phyloP scores from a whole-genome alignment of 768 basidiomycete species.

The Lactifluus hygrophoroides region DNA sequence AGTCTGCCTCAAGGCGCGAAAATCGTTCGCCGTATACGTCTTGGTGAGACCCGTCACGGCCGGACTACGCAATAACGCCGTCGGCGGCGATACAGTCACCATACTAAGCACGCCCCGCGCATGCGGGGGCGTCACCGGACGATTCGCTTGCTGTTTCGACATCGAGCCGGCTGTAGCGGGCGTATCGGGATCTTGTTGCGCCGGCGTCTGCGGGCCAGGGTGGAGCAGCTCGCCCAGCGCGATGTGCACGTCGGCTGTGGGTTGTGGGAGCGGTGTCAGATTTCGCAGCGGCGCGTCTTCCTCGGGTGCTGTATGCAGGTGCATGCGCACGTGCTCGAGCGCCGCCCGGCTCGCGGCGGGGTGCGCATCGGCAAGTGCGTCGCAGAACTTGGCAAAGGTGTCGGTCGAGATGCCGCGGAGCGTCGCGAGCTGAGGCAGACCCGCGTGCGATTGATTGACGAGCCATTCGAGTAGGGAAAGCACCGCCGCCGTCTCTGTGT shows the following conservation, averaged over 20 bases:
- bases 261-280: neutral
- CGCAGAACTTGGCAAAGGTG: conserved; percentile 40
- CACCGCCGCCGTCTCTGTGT: conserved; percentile 28
- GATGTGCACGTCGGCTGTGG: neutral
- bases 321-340: conserved; percentile 29
- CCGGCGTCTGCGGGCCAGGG: neutral
- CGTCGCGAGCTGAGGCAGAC: conserved; percentile 35
- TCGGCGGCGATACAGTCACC: conserved; percentile 60
- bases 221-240: neutral
- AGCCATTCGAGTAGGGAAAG: conserved; percentile 51
- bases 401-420: conserved; percentile 43
- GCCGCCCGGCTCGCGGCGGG: conserved; percentile 25
- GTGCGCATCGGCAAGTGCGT: conserved; percentile 29
- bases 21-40: conserved; percentile 74
- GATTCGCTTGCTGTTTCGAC: conserved; percentile 23
- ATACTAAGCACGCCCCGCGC: conserved; percentile 51
- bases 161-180: neutral
- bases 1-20: conserved; percentile 61
- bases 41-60: conserved; percentile 74
- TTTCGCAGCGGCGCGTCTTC: conserved; percentile 14
- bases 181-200: neutral
- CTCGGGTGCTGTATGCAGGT: conserved; percentile 23
- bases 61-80: conserved; percentile 59
- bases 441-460: conserved; percentile 28
- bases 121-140: conserved; percentile 26